phyloP scores from a whole-genome alignment of 306 rosid species.

The Prunus fruticosa region DNA sequence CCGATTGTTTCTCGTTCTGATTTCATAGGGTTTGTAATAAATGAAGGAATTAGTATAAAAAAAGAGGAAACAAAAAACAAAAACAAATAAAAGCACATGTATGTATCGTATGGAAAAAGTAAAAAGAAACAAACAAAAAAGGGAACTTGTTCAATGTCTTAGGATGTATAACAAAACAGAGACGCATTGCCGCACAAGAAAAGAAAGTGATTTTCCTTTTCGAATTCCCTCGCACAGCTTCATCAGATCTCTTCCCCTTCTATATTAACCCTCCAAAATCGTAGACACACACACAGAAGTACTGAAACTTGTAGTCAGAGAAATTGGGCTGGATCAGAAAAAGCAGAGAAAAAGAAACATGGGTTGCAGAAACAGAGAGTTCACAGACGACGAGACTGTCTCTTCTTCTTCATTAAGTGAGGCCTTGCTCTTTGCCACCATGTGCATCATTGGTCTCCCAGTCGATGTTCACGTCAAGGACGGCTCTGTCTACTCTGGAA shows the following conservation, averaged over 20 bases:
- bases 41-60: no score
- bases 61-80: no score
- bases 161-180: neutral
- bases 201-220: neutral
- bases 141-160: neutral
- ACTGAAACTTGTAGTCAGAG: neutral
- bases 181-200: neutral
- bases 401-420: slow-evolving; percentile 44
- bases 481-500: slow-evolving; percentile 87
- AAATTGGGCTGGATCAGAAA: slow-evolving; percentile 14
- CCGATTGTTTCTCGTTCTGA: no score
- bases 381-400: slow-evolving; percentile 30
- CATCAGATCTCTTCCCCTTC: slow-evolving; percentile 5
- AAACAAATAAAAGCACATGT: neutral
- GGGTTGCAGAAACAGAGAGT: slow-evolving; percentile 60
- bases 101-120: neutral
- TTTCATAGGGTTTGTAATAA: no score
- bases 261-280: neutral
- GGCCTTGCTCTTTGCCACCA: slow-evolving; percentile 62
- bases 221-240: neutral
- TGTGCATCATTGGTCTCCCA: slow-evolving; percentile 72
- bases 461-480: slow-evolving; percentile 77
- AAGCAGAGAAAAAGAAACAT: slow-evolving; percentile 20
- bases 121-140: neutral
- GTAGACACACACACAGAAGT: neutral